Evolutionary conservation across 352 stramenopile species (phyloP), one percentile per base, ranked within the genome.

Genomic region (Globisporangium spinosum): DNA sequence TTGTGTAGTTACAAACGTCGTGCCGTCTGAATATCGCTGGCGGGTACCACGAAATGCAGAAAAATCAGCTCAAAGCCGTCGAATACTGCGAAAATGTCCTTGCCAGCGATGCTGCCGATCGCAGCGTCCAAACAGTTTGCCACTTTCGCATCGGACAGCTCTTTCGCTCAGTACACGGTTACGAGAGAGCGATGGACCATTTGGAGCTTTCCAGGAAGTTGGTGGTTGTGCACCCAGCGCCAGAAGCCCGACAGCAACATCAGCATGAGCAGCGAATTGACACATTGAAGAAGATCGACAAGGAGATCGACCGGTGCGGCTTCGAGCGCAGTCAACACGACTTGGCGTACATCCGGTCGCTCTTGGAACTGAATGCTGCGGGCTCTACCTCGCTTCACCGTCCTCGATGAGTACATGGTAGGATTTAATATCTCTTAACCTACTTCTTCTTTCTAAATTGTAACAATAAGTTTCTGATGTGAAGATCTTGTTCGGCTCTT

Each of bases 311-410:
- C 61, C 86, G 85, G 34, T 89, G 80, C 29, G 51, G 77, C n/a
- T 92, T 88, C 40, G 80, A 89, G 22, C 80, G 80, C 17, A 78
- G 70, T 20, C 82, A 92, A 57, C 85, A 90, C 67, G 84, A 90
- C 43, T 22, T 76, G 3, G 64, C 63, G 54, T 85, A 82, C 61
- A 79, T 92, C 51, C 78, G 75, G 9, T 68, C 70, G 12, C 58
- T 78, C 4, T n/a, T 60, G 64, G 38, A 45, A 10, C 29, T 62
- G 17, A 51, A 62, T 6, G 32, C 25, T 35, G 32, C 43, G 17
- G 23, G 8, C 3, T n/a, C 40, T 10, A 20, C 38, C 17, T 20
- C 13, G 3, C 20, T n/a, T 47, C 40, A 9, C 9, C 20, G n/a
- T 20, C 51, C 51, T 34, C 51, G 8, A 58, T 7, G 12, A 58